Conservation (phyloP, 1,139 yeast species). For the Debaryomyces psychrophilus region DNA sequence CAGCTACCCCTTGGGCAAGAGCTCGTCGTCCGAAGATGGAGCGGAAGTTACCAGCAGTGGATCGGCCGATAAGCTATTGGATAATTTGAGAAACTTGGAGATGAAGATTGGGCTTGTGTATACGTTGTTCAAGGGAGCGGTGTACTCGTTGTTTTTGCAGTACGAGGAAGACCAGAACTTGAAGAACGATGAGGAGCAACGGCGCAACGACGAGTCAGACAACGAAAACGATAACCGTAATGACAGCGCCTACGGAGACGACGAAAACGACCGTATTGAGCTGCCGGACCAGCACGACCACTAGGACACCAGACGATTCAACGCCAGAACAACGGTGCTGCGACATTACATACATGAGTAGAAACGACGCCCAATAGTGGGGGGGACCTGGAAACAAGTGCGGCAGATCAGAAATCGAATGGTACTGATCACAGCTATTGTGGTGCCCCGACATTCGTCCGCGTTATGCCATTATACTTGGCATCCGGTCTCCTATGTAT, state of each 20-base stretch:
- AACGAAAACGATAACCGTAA: constrained; percentile 4
- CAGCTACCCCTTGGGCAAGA: constrained; percentile 2
- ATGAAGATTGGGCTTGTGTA: constrained; percentile 66
- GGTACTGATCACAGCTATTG: no score
- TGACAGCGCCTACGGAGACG: constrained; percentile 11
- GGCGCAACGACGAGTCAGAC: constrained; percentile 10
- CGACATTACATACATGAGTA: no score
- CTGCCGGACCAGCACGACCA: background rate
- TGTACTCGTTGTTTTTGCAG: constrained; percentile 57
- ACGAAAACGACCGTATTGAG: constrained; percentile 8
- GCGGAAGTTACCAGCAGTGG: constrained; percentile 13
- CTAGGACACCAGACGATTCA: background rate
- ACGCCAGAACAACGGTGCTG: no score
- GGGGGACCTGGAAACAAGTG: no score
- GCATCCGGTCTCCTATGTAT: no score
- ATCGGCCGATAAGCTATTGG: constrained; percentile 37
- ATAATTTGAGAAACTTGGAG: constrained; percentile 59
- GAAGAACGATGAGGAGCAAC: constrained; percentile 13
- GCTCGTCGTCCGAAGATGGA: constrained; percentile 4
- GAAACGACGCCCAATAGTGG: no score
- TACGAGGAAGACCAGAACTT: constrained; percentile 29
- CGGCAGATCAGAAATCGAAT: no score
- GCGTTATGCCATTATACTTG: no score
- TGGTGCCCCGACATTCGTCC: no score
- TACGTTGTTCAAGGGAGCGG: constrained; percentile 70